phyloP scores from a whole-genome alignment of 441 rosid genomes.

The Melastoma candidum region DNA sequence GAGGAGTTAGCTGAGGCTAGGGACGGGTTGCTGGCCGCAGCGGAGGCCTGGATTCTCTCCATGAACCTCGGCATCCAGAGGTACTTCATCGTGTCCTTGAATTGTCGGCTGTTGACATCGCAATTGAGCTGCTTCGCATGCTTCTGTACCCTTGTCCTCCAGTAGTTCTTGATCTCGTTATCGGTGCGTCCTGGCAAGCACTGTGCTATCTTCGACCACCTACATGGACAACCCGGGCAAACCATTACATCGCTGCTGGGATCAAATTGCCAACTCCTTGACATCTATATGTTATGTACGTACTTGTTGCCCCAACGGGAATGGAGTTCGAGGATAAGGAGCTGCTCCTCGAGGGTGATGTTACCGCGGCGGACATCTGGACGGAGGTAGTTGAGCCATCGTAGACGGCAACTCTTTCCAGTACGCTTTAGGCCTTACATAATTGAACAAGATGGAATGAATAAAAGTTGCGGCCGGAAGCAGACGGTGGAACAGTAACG shows the following conservation, averaged over 20 bases:
- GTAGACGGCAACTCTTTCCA: conserved; percentile 11
- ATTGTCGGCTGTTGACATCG: conserved; percentile 11
- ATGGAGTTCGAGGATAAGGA: conserved; percentile 10
- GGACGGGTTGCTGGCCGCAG: too few relatives aligned
- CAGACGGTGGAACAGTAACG: too few relatives aligned
- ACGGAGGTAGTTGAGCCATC: conserved; percentile 11
- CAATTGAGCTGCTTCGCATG: conserved; percentile 17
- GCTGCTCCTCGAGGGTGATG: conserved; percentile 10
- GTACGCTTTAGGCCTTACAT: conserved; percentile 6
- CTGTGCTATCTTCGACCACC: conserved; percentile 15
- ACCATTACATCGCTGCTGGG: too few relatives aligned
- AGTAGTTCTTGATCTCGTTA: conserved; percentile 14
- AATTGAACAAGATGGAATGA: not conserved
- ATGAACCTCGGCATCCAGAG: conserved; percentile 12
- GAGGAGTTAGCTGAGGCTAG: too few relatives aligned
- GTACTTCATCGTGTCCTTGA: conserved; percentile 7
- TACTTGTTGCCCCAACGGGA: conserved; percentile 12
- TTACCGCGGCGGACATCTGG: conserved; percentile 11
- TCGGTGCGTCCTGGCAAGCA: conserved; percentile 14
- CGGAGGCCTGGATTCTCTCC: conserved; percentile 10
- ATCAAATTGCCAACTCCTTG: too few relatives aligned
- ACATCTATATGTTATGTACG: not conserved
- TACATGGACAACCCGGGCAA: not conserved
- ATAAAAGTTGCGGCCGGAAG: too few relatives aligned
- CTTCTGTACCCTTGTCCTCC: conserved; percentile 15